phyloP scores from a whole-genome alignment of 306 rosid genomes.

The Erythrophleum fordii region DNA sequence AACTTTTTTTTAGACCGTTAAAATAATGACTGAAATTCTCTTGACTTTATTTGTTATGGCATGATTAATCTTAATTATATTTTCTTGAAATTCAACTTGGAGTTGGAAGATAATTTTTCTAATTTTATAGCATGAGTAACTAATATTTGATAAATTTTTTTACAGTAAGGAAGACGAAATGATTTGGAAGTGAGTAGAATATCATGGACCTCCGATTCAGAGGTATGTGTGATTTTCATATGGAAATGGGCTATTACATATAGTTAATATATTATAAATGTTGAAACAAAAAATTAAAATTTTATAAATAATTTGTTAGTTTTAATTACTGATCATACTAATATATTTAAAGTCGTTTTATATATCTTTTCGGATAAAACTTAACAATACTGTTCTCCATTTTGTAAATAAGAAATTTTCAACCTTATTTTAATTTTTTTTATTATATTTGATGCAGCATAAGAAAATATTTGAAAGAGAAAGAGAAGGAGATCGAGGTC shows the following conservation, averaged over 20 bases:
- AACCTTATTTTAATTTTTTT: background rate
- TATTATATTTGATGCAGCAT: background rate
- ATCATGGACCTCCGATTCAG: background rate
- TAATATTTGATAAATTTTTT: background rate
- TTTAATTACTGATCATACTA: background rate
- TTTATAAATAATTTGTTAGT: background rate
- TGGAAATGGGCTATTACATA: background rate
- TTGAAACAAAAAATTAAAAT: background rate
- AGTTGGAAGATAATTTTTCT: background rate
- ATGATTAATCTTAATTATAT: no score
- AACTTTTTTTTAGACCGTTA: no score
- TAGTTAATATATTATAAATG: background rate
- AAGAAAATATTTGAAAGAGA: background rate
- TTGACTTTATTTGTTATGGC: no score
- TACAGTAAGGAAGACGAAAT: background rate
- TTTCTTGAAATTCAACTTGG: background rate
- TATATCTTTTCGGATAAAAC: background rate
- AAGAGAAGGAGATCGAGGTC: background rate
- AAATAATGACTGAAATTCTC: no score
- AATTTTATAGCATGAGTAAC: background rate
- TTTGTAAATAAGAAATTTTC: background rate
- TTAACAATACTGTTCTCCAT: background rate
- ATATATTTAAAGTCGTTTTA: background rate
- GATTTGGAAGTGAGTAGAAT: background rate
- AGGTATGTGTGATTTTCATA: background rate